Conservation (phyloP, 2,329 filamentous ascomycete species). For the Xylariales sp. region DNA sequence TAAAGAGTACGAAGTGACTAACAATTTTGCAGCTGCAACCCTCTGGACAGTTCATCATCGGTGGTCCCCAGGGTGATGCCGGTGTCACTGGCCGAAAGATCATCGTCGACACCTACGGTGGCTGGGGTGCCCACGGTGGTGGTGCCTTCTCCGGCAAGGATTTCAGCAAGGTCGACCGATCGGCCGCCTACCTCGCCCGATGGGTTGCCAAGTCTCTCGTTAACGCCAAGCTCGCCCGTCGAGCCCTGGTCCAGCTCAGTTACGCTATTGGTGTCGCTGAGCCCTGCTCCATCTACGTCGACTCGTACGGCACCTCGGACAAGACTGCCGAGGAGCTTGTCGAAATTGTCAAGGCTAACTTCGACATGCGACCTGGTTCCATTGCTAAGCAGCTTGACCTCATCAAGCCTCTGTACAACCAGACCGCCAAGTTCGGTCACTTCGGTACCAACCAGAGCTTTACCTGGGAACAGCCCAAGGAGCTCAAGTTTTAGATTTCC, state of each 20-base stretch:
- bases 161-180: slow-evolving; percentile 99
- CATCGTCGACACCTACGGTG: slow-evolving; percentile 99
- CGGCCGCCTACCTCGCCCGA: slow-evolving; percentile 94
- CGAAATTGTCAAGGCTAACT: slow-evolving; percentile 93
- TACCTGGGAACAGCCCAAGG: slow-evolving; percentile 98
- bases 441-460: slow-evolving; percentile 97
- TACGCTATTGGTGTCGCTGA: slow-evolving; percentile 99
- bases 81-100: slow-evolving; percentile 99
- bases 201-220: slow-evolving; percentile 99
- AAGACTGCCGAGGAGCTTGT: slow-evolving; percentile 94
- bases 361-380: slow-evolving; percentile 97
- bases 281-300: slow-evolving; percentile 97
- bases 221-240: slow-evolving; percentile 86
- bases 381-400: slow-evolving; percentile 98
- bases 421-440: slow-evolving; percentile 99
- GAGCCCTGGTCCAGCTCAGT: slow-evolving; percentile 95
- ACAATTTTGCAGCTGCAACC: slow-evolving; percentile 75
- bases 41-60: slow-evolving; percentile 98
- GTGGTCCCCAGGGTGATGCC: slow-evolving; percentile 98
- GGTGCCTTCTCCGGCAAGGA: slow-evolving; percentile 99
- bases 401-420: slow-evolving; percentile 95
- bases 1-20: slow-evolving; percentile 11
- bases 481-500: slow-evolving; percentile 81
- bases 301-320: slow-evolving; percentile 93
- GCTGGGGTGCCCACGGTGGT: slow-evolving; percentile 99